phyloP scores from a whole-genome alignment of 2,329 filamentous ascomycete species.

The Lachnum nothofagi region DNA sequence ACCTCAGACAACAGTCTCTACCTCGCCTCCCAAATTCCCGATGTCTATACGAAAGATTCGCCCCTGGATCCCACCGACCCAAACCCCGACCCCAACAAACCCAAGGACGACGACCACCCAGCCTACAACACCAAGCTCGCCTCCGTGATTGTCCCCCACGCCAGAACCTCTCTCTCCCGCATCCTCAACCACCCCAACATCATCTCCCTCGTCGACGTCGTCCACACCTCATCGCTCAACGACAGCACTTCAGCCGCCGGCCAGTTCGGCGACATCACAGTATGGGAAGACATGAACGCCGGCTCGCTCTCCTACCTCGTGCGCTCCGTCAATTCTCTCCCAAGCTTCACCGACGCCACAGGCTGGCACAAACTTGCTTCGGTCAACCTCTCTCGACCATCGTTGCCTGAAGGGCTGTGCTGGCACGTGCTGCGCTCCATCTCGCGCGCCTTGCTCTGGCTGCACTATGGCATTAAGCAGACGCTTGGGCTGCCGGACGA shows the following conservation, averaged over 20 bases:
- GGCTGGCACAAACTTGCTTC: constrained; percentile 23
- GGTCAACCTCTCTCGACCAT: constrained; percentile 24
- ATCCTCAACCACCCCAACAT: constrained; percentile 32
- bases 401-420: constrained; percentile 47
- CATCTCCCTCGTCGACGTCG: constrained; percentile 29
- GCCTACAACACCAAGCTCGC: constrained; percentile 18
- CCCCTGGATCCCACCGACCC: background rate
- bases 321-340: constrained; percentile 15
- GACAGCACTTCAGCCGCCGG: constrained; percentile 11
- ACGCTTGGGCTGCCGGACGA: constrained; percentile 21
- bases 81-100: background rate
- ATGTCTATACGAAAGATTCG: constrained; percentile 6
- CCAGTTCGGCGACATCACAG: constrained; percentile 31
- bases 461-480: constrained; percentile 44
- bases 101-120: constrained; percentile 2
- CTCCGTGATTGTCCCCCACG: constrained; percentile 21
- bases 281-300: constrained; percentile 51
- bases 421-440: constrained; percentile 51
- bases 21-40: constrained; percentile 21
- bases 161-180: constrained; percentile 20
- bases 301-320: constrained; percentile 44
- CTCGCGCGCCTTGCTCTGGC: constrained; percentile 45
- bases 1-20: constrained; percentile 22
- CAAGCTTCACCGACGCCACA: constrained; percentile 13
- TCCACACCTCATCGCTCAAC: constrained; percentile 12